These are phyloP conservation scores for Penicillium sp. DNA, from an alignment of 2,329 filamentous ascomycete species.

Conservation along the genomic window DNA sequence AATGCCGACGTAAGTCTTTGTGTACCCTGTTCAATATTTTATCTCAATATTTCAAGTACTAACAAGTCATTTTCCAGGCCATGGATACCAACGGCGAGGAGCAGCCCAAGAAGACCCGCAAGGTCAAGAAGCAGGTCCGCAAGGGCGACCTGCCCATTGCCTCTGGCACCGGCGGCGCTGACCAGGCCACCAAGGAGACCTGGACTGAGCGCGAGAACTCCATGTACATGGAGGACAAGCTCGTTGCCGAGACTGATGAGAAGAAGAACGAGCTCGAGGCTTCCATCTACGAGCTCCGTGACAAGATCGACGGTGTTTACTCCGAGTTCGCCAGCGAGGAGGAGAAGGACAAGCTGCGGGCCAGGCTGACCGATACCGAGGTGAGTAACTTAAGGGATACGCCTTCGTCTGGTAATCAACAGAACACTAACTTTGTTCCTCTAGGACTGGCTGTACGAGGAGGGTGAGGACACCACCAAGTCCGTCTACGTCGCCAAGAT, in stretches of 20 bases:
- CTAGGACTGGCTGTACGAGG: constrained; percentile 98
- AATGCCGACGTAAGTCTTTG: constrained; percentile 62
- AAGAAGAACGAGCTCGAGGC: constrained; percentile 99
- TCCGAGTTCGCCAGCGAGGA: constrained; percentile 87
- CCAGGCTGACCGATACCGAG: constrained; percentile 83
- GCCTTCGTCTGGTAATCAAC: not conserved
- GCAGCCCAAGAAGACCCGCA: constrained; percentile 82
- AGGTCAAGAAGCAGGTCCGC: constrained; percentile 99
- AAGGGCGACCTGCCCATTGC: constrained; percentile 94
- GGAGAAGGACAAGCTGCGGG: constrained; percentile 85
- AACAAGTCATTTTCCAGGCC: constrained; percentile 59
- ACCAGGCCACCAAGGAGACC: constrained; percentile 69
- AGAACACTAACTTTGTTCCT: constrained; percentile 28
- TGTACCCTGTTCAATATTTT: not conserved
- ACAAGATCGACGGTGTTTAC: constrained; percentile 93
- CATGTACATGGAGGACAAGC: constrained; percentile 98
- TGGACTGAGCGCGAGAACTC: constrained; percentile 79
- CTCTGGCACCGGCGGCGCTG: constrained; percentile 80
- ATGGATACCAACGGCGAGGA: constrained; percentile 83
- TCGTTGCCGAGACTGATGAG: constrained; percentile 96
- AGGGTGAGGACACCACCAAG: constrained; percentile 93
- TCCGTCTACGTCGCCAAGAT: constrained; percentile 93
- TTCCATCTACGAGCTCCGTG: constrained; percentile 94
- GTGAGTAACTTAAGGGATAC: constrained; percentile 60
- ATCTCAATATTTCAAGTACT: constrained; percentile 13